Evolutionary conservation across 2,329 filamentous ascomycete species (phyloP).

Genomic region (Phaeomoniella chlamydospora): DNA sequence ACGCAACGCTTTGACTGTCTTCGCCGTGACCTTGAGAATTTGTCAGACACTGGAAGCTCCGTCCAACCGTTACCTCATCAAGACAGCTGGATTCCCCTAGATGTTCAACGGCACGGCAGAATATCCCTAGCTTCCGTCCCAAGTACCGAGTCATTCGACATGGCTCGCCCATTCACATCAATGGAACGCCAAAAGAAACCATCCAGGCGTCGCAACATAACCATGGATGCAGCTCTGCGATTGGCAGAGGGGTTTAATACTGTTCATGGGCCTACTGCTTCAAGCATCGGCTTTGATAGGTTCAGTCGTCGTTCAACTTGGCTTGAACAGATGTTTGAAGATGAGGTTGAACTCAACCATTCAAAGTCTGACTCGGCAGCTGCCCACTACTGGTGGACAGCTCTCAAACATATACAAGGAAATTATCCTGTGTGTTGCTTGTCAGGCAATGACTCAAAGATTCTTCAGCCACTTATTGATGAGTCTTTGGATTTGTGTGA

Average conservation of each 20-base stretch:
- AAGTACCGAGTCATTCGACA: no score
- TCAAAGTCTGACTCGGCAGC: constrained; percentile 70
- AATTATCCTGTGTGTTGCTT: constrained; percentile 40
- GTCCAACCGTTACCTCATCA: not conserved
- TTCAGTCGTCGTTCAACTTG: constrained; percentile 8
- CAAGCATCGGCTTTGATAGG: constrained; percentile 1
- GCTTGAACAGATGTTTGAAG: constrained; percentile 33
- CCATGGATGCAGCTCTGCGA: not conserved
- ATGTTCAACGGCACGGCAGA: not conserved
- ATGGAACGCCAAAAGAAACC: not conserved
- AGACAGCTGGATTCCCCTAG: not conserved
- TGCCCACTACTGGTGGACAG: constrained; percentile 75
- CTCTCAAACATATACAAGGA: constrained; percentile 55
- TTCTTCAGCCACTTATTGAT: constrained; percentile 58
- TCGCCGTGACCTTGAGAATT: not conserved
- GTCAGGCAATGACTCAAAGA: constrained; percentile 52
- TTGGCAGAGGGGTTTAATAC: not conserved
- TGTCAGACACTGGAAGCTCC: not conserved
- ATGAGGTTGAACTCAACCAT: constrained; percentile 62
- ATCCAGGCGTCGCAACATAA: not conserved
- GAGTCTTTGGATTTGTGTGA: constrained; percentile 55
- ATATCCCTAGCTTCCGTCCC: no score
- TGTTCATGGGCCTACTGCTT: not conserved
- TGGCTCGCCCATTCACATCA: no score
- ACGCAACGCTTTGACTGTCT: not conserved